Evolutionary conservation across 2,329 filamentous ascomycete genomes (phyloP).

Genomic region (Furcasterigmium furcatum): DNA sequence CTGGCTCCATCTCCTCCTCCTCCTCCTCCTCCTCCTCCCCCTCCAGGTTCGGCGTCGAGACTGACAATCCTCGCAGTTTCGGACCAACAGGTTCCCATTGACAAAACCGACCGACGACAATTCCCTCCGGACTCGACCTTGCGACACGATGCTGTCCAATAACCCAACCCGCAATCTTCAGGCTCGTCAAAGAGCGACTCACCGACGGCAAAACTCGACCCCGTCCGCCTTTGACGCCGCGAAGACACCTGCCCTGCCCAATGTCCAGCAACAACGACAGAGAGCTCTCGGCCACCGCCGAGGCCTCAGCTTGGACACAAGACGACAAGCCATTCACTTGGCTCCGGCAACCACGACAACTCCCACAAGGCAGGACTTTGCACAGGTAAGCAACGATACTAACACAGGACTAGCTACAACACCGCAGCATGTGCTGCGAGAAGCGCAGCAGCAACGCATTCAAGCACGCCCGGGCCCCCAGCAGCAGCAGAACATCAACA

Average conservation of each 20-base stretch:
- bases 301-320: slow-evolving; percentile 80
- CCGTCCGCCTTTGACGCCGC: slow-evolving; percentile 73
- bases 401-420: slow-evolving; percentile 52
- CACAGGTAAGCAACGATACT: slow-evolving; percentile 50
- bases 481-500: slow-evolving; percentile 23
- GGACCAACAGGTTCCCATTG: slow-evolving; percentile 48
- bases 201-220: slow-evolving; percentile 86
- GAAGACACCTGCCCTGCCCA: slow-evolving; percentile 65
- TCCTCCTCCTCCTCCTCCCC: no score
- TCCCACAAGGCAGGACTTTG: slow-evolving; percentile 42
- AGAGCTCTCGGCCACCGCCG: slow-evolving; percentile 62
- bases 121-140: slow-evolving; percentile 65
- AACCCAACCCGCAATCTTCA: slow-evolving; percentile 65
- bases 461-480: slow-evolving; percentile 68
- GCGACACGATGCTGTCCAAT: slow-evolving; percentile 78
- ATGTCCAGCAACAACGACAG: slow-evolving; percentile 38
- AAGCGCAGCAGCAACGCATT: slow-evolving; percentile 83
- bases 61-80: slow-evolving; percentile 33
- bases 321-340: slow-evolving; percentile 49
- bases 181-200: slow-evolving; percentile 64
- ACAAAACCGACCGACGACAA: slow-evolving; percentile 51
- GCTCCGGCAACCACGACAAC: slow-evolving; percentile 31
- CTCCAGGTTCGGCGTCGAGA: no score
- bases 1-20: slow-evolving; percentile 1
- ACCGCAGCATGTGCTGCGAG: slow-evolving; percentile 79